Evolutionary conservation across 2,329 filamentous ascomycete genomes (phyloP).

Genomic region (Apiospora arundinis): DNA sequence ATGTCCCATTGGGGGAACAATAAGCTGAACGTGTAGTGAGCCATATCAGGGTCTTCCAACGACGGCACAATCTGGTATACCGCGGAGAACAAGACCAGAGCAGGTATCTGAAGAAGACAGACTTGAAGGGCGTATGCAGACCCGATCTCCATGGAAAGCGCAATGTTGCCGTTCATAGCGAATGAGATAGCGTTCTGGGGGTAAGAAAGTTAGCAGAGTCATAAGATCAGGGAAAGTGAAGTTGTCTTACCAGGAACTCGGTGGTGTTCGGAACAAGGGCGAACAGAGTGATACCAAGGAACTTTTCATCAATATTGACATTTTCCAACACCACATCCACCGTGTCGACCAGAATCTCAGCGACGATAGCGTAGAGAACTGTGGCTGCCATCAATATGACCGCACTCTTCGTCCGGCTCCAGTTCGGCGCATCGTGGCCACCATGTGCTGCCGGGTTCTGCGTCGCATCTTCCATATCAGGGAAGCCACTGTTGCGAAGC

Average conservation of each 20-base stretch:
- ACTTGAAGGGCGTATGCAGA: conserved; percentile 97
- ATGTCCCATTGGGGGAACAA: conserved; percentile 99
- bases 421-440: conserved; percentile 98
- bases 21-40: conserved; percentile 76
- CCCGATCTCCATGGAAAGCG: conserved; percentile 97
- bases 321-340: conserved; percentile 95
- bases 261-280: conserved; percentile 97
- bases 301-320: conserved; percentile 94
- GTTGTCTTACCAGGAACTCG: conserved; percentile 80
- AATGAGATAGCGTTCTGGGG: conserved; percentile 93
- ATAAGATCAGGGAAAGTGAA: neutral
- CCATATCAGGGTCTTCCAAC: conserved; percentile 47
- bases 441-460: conserved; percentile 58
- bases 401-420: conserved; percentile 90
- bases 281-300: conserved; percentile 94
- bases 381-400: conserved; percentile 90
- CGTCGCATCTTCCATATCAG: conserved; percentile 54
- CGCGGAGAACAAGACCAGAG: conserved; percentile 89
- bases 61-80: conserved; percentile 62
- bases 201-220: neutral
- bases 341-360: conserved; percentile 94
- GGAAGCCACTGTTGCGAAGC: conserved; percentile 46
- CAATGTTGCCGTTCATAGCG: conserved; percentile 99
- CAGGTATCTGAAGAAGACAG: conserved; percentile 91
- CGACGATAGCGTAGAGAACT: conserved; percentile 92